A percentile compares a stretch with the other conserved stretches of the same genome.
Conservation (phyloP, 345 rosid genomes). For the Isatis tinctoria region DNA sequence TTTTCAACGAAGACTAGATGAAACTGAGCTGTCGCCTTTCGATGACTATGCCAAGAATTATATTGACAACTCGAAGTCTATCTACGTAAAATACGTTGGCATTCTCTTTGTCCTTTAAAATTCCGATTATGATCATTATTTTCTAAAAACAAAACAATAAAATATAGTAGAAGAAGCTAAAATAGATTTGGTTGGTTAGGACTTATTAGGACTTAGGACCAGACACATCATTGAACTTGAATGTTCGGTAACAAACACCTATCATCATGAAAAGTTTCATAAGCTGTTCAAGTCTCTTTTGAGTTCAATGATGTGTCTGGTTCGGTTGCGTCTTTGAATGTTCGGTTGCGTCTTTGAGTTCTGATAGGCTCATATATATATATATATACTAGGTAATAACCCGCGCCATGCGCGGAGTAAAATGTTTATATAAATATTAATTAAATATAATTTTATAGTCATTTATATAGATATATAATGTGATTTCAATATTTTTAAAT, state of each 20-base stretch:
- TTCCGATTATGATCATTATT: not conserved
- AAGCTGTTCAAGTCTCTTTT: slow-evolving; percentile 17
- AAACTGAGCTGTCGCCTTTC: slow-evolving; percentile 13
- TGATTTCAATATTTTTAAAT: too few species aligned
- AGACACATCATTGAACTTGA: slow-evolving; percentile 29
- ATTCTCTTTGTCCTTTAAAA: slow-evolving; percentile 2
- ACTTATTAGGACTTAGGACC: not conserved
- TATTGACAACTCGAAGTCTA: slow-evolving; percentile 21
- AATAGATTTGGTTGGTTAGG: slow-evolving; percentile 14
- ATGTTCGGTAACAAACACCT: slow-evolving; percentile 27
- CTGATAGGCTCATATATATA: not conserved
- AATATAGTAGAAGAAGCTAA: not conserved
- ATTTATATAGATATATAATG: too few species aligned
- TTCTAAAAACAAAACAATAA: not conserved
- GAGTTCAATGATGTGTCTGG: too few species aligned
- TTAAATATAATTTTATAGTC: too few species aligned
- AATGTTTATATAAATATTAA: too few species aligned
- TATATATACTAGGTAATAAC: too few species aligned
- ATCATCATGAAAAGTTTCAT: slow-evolving; percentile 17
- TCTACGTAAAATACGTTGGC: slow-evolving; percentile 5
- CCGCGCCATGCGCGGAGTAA: too few species aligned
- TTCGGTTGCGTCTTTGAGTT: not conserved
- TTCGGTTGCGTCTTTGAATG: not conserved
- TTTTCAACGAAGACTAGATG: slow-evolving; percentile 6
- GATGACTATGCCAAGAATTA: not conserved